Base-by-base conservation (phyloP, 163 green algal species). In the Scenedesmus sp. region DNA sequence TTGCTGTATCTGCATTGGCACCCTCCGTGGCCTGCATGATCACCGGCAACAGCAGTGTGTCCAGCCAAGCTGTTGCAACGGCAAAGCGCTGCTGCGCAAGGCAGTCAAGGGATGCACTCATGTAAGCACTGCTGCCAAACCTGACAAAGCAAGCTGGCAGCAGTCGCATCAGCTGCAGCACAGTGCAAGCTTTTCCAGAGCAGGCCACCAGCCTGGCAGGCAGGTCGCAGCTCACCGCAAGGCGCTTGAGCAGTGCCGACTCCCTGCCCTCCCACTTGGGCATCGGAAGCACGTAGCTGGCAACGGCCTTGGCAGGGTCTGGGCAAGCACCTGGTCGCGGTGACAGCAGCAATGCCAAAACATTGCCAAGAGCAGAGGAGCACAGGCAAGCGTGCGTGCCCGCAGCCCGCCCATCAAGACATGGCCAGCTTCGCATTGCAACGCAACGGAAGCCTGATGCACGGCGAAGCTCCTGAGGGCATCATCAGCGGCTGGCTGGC, bases 201-300 rank as follows among this genome's bases (percentile, higher is more conserved):
- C 83, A 59, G 40, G 18, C 22, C 40, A 65, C 1, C 30, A 40
- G 42, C 43, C n/a, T n/a, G n/a, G n/a, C n/a, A n/a, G n/a, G 13
- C 42, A 33, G 22, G 7, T 42, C 72, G 42, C 79, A 33, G 51
- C 88, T 88, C 81, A 97, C 94, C 56, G 95, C 94, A 90, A 99
- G 94, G 53, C 95, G 95, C 40, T 96, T 94, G 81, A 99, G 93
- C 89, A 99, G 93, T 40, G 96, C 95, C n/a, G 94, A 98, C 92
- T 96, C 95, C 37, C 96, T 93, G 89, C 97, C 95, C 49, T 97
- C 96, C 96, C 98, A 99, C 87, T 96, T 96, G 22, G 98, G 98
- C 97, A 99, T 97, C 15, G 93, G 95, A 78, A 97, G 93, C 72
- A 97, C 81, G 89, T 95, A 96, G 49, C 91, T 91, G 16, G 83